Percentiles rank a stretch among this genome's conserved stretches.
These are phyloP conservation scores for Phlyctochytrium planicorne DNA, from an alignment of 192 early-diverging fungal species.

Conservation along the genomic window DNA sequence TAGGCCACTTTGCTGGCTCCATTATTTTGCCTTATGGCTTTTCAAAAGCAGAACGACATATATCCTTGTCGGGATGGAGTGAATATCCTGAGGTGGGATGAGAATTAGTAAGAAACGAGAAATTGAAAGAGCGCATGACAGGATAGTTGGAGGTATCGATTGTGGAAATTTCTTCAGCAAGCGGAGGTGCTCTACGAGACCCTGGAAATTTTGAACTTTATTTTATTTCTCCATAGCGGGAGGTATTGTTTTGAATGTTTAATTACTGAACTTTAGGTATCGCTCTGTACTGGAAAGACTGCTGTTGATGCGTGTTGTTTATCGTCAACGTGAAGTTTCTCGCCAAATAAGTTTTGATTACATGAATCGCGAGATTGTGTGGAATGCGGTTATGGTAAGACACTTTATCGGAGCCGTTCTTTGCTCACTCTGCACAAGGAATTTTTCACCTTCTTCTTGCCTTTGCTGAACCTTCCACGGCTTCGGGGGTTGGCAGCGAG, in stretches of 20 bases:
- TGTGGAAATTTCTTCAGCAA: slow-evolving; percentile 33
- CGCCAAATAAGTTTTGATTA: slow-evolving; percentile 88
- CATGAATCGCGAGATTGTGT: slow-evolving; percentile 90
- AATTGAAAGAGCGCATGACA: background rate
- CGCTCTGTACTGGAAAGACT: slow-evolving; percentile 74
- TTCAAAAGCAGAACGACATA: slow-evolving; percentile 55
- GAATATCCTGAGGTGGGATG: slow-evolving; percentile 56
- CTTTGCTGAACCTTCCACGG: slow-evolving; percentile 71
- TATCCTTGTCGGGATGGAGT: slow-evolving; percentile 73
- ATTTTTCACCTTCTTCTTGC: slow-evolving; percentile 83
- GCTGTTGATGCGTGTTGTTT: slow-evolving; percentile 81
- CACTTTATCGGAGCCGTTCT: background rate
- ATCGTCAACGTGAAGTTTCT: slow-evolving; percentile 67
- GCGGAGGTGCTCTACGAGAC: slow-evolving; percentile 60
- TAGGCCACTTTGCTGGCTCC: slow-evolving; percentile 57
- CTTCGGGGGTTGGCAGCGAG: slow-evolving; percentile 48
- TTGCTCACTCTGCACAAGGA: slow-evolving; percentile 58
- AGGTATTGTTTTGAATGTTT: slow-evolving; percentile 48
- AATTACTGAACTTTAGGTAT: slow-evolving; percentile 52
- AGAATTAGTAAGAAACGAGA: background rate
- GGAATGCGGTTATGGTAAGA: slow-evolving; percentile 77
- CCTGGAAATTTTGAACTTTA: slow-evolving; percentile 74
- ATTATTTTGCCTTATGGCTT: slow-evolving; percentile 75
- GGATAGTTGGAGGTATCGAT: slow-evolving; percentile 22
- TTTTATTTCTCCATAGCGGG: slow-evolving; percentile 80